Conservation (phyloP, 2,329 filamentous ascomycete species). For the Pseudogymnoascus verrucosus region DNA sequence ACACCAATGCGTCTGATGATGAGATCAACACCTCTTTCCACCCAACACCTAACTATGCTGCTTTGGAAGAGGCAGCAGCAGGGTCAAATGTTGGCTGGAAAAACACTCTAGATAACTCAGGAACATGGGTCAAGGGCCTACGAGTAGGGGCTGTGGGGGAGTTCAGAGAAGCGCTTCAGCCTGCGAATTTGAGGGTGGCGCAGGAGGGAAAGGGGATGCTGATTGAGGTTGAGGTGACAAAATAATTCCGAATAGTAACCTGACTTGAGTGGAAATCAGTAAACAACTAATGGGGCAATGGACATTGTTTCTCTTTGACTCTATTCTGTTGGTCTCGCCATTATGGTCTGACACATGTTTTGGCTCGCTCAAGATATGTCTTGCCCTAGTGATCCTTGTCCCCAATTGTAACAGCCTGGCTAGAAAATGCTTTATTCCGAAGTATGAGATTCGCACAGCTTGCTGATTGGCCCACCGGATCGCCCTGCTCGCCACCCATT, state of each 20-base stretch:
- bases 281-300: too few species aligned
- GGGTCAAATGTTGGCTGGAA: slow-evolving; percentile 32
- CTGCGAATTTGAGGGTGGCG: neutral
- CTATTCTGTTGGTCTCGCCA: too few species aligned
- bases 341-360: too few species aligned
- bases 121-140: slow-evolving; percentile 10
- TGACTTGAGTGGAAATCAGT: too few species aligned
- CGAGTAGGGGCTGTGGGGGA: slow-evolving; percentile 10
- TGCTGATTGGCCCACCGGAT: neutral
- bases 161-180: slow-evolving; percentile 2
- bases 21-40: slow-evolving; percentile 55
- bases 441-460: neutral
- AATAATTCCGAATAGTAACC: too few species aligned
- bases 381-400: neutral
- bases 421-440: neutral
- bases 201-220: neutral
- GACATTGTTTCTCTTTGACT: too few species aligned
- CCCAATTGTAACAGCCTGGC: neutral
- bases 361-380: neutral
- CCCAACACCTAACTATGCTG: slow-evolving; percentile 50
- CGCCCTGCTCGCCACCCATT: slow-evolving; percentile 9
- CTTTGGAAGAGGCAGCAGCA: slow-evolving; percentile 52
- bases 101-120: neutral
- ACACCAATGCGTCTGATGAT: slow-evolving; percentile 47
- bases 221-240: neutral